Conservation (phyloP, 2,329 filamentous ascomycete genomes). For the Fusarium miscanthi region DNA sequence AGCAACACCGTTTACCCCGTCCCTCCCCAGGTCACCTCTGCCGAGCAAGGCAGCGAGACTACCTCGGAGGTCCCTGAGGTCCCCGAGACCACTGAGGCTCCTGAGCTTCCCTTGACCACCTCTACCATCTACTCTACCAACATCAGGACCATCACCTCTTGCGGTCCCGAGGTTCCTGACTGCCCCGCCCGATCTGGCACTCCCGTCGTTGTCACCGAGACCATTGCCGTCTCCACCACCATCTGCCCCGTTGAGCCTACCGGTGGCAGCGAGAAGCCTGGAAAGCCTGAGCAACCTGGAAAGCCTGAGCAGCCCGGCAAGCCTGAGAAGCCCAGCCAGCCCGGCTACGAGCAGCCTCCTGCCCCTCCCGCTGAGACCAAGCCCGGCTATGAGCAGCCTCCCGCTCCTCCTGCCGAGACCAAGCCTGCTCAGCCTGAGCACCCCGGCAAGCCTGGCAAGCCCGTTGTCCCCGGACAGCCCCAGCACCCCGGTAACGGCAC, state of each 20-base stretch:
- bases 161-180: constrained; percentile 69
- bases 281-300: constrained; percentile 25
- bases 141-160: constrained; percentile 71
- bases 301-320: too few relatives aligned
- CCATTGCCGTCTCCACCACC: constrained; percentile 54
- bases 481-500: too few relatives aligned
- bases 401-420: constrained; percentile 7
- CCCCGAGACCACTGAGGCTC: constrained; percentile 50
- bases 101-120: constrained; percentile 57
- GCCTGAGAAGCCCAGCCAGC: background rate
- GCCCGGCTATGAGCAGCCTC: background rate
- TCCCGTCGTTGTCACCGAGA: constrained; percentile 51
- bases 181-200: constrained; percentile 61
- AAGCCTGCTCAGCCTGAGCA: constrained; percentile 8
- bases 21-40: constrained; percentile 25
- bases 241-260: constrained; percentile 52
- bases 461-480: too few relatives aligned
- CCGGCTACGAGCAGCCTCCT: background rate
- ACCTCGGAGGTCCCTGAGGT: constrained; percentile 37
- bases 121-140: constrained; percentile 68
- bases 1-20: constrained; percentile 36
- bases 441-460: too few relatives aligned
- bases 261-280: constrained; percentile 37
- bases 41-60: constrained; percentile 52
- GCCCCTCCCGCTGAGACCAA: constrained; percentile 9